These are phyloP conservation scores for Candida sanyiensis DNA, from an alignment of 805 yeast genomes.

Conservation along the genomic window DNA sequence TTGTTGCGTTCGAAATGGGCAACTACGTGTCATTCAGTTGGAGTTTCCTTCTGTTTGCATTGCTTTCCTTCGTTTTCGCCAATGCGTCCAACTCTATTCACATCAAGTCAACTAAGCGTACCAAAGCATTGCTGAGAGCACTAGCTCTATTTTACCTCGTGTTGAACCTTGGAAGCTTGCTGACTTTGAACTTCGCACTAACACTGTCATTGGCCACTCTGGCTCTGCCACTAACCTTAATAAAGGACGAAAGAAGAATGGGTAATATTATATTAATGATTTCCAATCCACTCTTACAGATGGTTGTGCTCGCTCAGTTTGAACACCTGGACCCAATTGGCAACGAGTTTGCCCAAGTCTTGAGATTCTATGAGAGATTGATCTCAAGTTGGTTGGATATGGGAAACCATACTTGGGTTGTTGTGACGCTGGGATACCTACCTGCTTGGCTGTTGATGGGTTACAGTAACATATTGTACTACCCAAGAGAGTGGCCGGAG, in stretches of 20 bases:
- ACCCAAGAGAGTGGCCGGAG: slow-evolving; percentile 1
- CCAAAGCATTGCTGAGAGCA: slow-evolving; percentile 30
- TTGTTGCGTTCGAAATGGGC: slow-evolving; percentile 19
- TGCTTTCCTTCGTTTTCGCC: slow-evolving; percentile 16
- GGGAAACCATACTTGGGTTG: slow-evolving; percentile 83
- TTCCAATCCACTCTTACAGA: slow-evolving; percentile 48
- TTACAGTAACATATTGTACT: slow-evolving; percentile 18
- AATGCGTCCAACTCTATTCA: slow-evolving; percentile 18
- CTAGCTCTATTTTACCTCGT: slow-evolving; percentile 57
- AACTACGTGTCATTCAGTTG: slow-evolving; percentile 14
- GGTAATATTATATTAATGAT: slow-evolving; percentile 33
- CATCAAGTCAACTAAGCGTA: slow-evolving; percentile 8
- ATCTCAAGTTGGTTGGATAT: slow-evolving; percentile 59
- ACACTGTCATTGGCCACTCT: slow-evolving; percentile 65
- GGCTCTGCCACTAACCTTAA: slow-evolving; percentile 70
- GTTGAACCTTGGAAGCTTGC: slow-evolving; percentile 60
- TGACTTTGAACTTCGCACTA: slow-evolving; percentile 80
- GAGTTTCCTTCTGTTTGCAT: slow-evolving; percentile 14
- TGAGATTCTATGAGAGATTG: slow-evolving; percentile 40
- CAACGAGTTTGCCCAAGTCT: slow-evolving; percentile 19
- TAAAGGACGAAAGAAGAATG: slow-evolving; percentile 24
- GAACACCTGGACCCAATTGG: slow-evolving; percentile 18
- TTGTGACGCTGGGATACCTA: slow-evolving; percentile 69
- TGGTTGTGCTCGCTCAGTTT: slow-evolving; percentile 27
- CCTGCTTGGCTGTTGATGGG: slow-evolving; percentile 65